Evolutionary conservation across 768 basidiomycete species (phyloP).

Genomic region (Pilatotrama ljubarskyi): DNA sequence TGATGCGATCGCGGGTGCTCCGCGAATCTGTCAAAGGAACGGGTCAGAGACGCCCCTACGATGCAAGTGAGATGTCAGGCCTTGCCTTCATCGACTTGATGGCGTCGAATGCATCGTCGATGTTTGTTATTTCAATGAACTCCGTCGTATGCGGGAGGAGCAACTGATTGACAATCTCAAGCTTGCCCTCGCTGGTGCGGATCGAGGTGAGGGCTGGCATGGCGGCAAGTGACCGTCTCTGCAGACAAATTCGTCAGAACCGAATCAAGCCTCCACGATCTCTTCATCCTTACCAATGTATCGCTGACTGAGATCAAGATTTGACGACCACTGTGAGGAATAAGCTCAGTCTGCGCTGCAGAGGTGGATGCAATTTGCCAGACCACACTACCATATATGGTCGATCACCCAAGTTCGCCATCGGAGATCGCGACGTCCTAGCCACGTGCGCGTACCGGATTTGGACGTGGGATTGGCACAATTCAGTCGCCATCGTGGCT

Average conservation of each 20-base stretch:
- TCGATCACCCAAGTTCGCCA: constrained; percentile 8
- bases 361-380: constrained; percentile 4
- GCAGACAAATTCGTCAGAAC: not conserved
- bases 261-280: not conserved
- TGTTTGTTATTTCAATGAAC: constrained; percentile 62
- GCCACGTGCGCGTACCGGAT: constrained; percentile 8
- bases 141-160: constrained; percentile 74
- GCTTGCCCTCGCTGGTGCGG: constrained; percentile 44
- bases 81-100: constrained; percentile 94
- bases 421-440: constrained; percentile 4
- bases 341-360: not conserved
- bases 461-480: not conserved
- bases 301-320: constrained; percentile 2
- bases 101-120: constrained; percentile 87
- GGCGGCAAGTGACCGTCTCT: not conserved
- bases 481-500: no score
- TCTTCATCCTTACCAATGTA: not conserved
- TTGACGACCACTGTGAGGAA: not conserved
- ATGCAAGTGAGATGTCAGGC: not conserved
- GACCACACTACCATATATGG: constrained; percentile 5
- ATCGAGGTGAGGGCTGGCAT: constrained; percentile 41
- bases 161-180: constrained; percentile 92
- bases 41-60: not conserved
- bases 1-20: constrained; percentile 94
- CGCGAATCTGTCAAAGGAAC: constrained; percentile 58